Evolutionary conservation across 140 eudicot genomes (phyloP).

Genomic region (Erigeron philadelphicus): DNA sequence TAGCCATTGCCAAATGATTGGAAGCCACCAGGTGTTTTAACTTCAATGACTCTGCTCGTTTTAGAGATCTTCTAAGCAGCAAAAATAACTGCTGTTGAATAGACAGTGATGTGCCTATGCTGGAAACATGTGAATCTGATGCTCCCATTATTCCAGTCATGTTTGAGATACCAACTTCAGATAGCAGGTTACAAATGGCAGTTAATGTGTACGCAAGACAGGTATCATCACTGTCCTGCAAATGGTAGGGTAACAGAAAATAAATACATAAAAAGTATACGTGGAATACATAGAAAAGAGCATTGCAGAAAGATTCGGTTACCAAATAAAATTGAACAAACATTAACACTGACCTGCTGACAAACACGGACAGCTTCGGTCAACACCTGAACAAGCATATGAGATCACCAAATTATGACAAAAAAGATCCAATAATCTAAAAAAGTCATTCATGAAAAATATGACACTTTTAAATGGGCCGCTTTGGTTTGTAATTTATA

Average conservation of each 20-base stretch:
- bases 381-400: constrained; percentile 59
- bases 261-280: constrained; percentile 8
- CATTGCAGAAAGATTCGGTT: constrained; percentile 8
- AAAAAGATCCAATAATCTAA: background rate
- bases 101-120: constrained; percentile 59
- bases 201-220: constrained; percentile 95
- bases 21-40: constrained; percentile 79
- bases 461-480: too few relatives aligned
- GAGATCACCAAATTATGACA: constrained; percentile 18
- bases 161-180: constrained; percentile 76
- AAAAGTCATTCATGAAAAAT: too few relatives aligned
- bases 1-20: constrained; percentile 85
- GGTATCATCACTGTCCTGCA: constrained; percentile 82
- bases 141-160: constrained; percentile 79
- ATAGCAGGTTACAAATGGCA: constrained; percentile 79
- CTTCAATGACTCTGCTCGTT: constrained; percentile 77
- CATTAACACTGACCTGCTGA: constrained; percentile 54
- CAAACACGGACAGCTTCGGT: constrained; percentile 90
- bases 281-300: constrained; percentile 11
- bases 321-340: constrained; percentile 6
- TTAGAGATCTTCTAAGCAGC: constrained; percentile 74
- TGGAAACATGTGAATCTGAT: constrained; percentile 65
- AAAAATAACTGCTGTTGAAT: constrained; percentile 78
- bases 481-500: too few relatives aligned
- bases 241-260: constrained; percentile 18